Conservation (phyloP, 768 basidiomycete genomes). For the Amanita pallidorosea region DNA sequence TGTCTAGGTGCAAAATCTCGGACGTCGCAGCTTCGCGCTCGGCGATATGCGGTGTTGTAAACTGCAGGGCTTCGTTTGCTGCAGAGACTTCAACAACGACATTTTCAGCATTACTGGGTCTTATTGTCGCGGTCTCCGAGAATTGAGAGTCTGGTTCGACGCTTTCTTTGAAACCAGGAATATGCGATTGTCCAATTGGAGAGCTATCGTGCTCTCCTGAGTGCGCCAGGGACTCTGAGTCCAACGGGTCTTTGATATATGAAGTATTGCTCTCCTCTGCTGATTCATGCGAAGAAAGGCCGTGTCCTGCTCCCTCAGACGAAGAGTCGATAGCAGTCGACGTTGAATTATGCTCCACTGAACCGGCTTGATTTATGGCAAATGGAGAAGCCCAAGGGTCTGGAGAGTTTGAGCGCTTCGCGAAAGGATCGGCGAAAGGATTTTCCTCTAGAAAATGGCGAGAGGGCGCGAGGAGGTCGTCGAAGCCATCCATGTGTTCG, state of each 20-base stretch:
- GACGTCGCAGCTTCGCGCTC: background rate
- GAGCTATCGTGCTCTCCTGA: conserved; percentile 17
- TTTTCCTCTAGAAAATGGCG: conserved; percentile 58
- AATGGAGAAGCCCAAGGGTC: conserved; percentile 70
- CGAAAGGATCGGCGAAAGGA: conserved; percentile 67
- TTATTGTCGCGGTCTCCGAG: conserved; percentile 33
- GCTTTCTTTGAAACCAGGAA: conserved; percentile 49
- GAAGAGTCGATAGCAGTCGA: conserved; percentile 7
- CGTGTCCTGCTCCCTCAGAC: background rate
- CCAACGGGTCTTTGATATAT: conserved; percentile 24
- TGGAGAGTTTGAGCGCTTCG: conserved; percentile 55
- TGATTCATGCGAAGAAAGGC: conserved; percentile 13
- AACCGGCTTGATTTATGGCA: conserved; percentile 19
- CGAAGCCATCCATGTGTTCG: conserved; percentile 63
- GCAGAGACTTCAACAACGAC: conserved; percentile 7
- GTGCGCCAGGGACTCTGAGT: conserved; percentile 23
- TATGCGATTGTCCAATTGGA: conserved; percentile 7
- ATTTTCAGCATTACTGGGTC: conserved; percentile 25
- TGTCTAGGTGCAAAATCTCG: conserved; percentile 5
- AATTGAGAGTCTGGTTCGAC: conserved; percentile 20
- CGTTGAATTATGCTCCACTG: conserved; percentile 15
- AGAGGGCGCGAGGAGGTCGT: conserved; percentile 60
- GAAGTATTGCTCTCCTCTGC: background rate
- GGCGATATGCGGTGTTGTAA: conserved; percentile 5
- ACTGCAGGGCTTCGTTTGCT: background rate